phyloP scores from a whole-genome alignment of 1,139 yeast genomes.

The Kodamaea fungicola region DNA sequence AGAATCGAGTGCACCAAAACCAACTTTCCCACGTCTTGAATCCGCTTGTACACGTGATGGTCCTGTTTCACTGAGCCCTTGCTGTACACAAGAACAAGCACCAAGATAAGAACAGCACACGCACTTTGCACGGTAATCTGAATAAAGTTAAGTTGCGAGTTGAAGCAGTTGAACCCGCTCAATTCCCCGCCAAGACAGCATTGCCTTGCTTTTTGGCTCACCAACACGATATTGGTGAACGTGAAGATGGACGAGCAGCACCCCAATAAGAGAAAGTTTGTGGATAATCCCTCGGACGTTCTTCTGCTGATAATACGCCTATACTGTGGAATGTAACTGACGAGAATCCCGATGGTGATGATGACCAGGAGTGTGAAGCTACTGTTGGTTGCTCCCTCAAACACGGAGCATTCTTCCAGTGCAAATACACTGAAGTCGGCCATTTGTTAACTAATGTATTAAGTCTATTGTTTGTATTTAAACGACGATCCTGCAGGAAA shows the following conservation, averaged over 20 bases:
- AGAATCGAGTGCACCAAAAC: slow-evolving; percentile 34
- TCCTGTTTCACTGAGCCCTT: slow-evolving; percentile 45
- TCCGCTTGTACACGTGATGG: slow-evolving; percentile 39
- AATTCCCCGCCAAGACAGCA: slow-evolving; percentile 48
- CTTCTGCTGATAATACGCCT: slow-evolving; percentile 52
- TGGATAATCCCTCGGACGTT: slow-evolving; percentile 78
- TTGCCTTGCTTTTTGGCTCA: slow-evolving; percentile 52
- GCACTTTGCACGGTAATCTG: slow-evolving; percentile 69
- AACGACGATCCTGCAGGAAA: no score
- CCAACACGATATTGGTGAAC: slow-evolving; percentile 60
- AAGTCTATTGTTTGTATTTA: not conserved
- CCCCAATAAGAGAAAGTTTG: slow-evolving; percentile 69
- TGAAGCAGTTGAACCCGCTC: slow-evolving; percentile 57
- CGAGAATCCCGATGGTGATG: slow-evolving; percentile 64
- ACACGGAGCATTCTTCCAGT: slow-evolving; percentile 31
- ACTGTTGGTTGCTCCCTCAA: slow-evolving; percentile 41
- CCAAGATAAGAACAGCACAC: slow-evolving; percentile 60
- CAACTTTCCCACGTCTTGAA: slow-evolving; percentile 38
- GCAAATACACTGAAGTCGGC: not conserved
- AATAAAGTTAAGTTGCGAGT: slow-evolving; percentile 63
- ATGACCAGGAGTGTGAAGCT: slow-evolving; percentile 49
- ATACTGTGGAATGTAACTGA: slow-evolving; percentile 81
- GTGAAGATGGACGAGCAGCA: slow-evolving; percentile 72
- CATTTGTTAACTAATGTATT: not conserved
- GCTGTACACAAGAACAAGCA: slow-evolving; percentile 50